Percentiles rank a stretch among this genome's conserved stretches.
phyloP scores from a whole-genome alignment of 495 filamentous ascomycete genomes.

The Haplographium delicatum region DNA sequence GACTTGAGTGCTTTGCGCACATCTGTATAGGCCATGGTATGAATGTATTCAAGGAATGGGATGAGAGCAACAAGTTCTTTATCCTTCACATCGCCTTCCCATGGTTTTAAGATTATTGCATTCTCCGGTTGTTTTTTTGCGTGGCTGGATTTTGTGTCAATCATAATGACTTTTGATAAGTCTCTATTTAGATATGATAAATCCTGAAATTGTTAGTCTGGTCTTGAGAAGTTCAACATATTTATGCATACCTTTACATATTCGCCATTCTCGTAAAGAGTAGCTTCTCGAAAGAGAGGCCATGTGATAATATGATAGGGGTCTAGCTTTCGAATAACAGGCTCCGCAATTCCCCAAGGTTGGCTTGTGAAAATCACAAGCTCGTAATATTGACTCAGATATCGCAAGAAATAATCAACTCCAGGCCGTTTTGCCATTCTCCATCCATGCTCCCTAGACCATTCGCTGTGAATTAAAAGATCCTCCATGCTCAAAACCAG shows the following conservation, averaged over 20 bases:
- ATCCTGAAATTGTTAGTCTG: constrained; percentile 50
- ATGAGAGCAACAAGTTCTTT: constrained; percentile 81
- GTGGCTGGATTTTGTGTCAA: constrained; percentile 80
- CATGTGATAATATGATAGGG: constrained; percentile 95
- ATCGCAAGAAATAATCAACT: constrained; percentile 94
- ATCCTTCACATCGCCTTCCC: constrained; percentile 79
- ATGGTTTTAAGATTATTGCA: constrained; percentile 83
- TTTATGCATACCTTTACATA: constrained; percentile 76
- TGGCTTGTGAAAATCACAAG: constrained; percentile 90
- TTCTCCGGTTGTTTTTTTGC: constrained; percentile 86
- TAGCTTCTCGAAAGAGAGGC: constrained; percentile 92
- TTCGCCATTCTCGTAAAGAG: constrained; percentile 89
- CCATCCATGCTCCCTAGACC: constrained; percentile 92
- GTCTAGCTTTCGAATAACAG: constrained; percentile 86
- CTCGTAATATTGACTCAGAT: constrained; percentile 96
- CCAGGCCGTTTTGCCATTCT: constrained; percentile 91
- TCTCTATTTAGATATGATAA: constrained; percentile 94
- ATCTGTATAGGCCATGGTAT: constrained; percentile 85
- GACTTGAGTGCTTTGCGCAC: constrained; percentile 79
- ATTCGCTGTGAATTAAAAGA: constrained; percentile 87
- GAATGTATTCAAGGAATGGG: constrained; percentile 93
- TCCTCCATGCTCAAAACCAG: constrained; percentile 90
- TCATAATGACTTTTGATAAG: constrained; percentile 85
- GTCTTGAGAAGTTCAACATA: neutral
- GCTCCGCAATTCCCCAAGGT: constrained; percentile 74